Conservation (phyloP, 768 basidiomycete genomes). For the Clavaria fumosa region DNA sequence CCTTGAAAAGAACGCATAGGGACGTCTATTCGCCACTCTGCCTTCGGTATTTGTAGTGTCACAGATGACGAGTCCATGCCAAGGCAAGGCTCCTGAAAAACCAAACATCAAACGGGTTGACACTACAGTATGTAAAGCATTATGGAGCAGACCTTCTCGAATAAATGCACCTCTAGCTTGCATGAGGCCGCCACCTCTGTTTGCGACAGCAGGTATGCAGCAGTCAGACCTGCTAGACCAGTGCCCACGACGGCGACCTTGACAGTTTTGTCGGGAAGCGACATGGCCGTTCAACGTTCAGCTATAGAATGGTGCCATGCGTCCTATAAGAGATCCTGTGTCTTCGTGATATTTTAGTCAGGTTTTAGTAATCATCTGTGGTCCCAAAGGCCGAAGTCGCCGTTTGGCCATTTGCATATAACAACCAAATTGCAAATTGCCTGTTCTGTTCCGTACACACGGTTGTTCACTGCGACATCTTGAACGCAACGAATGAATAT, state of each 20-base stretch:
- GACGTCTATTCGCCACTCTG: constrained; percentile 49
- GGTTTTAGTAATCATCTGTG: too few relatives aligned
- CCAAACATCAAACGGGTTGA: constrained; percentile 1
- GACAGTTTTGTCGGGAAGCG: too few relatives aligned
- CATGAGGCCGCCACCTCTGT: constrained; percentile 20
- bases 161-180: constrained; percentile 50
- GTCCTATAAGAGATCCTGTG: too few relatives aligned
- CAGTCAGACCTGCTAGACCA: constrained; percentile 59
- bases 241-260: constrained; percentile 59
- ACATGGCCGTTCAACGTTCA: too few relatives aligned
- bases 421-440: too few relatives aligned
- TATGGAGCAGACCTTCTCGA: constrained; percentile 47
- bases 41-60: constrained; percentile 24
- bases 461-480: too few relatives aligned
- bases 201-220: constrained; percentile 40
- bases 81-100: constrained; percentile 30
- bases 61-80: constrained; percentile 60
- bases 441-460: too few relatives aligned
- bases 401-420: too few relatives aligned
- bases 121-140: background rate
- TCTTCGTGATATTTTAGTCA: too few relatives aligned
- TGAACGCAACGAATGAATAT: too few relatives aligned
- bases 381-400: too few relatives aligned
- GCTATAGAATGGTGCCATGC: too few relatives aligned
- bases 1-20: constrained; percentile 77